Base-by-base conservation (phyloP, 768 basidiomycete species). In the Russula griseocarnosa region DNA sequence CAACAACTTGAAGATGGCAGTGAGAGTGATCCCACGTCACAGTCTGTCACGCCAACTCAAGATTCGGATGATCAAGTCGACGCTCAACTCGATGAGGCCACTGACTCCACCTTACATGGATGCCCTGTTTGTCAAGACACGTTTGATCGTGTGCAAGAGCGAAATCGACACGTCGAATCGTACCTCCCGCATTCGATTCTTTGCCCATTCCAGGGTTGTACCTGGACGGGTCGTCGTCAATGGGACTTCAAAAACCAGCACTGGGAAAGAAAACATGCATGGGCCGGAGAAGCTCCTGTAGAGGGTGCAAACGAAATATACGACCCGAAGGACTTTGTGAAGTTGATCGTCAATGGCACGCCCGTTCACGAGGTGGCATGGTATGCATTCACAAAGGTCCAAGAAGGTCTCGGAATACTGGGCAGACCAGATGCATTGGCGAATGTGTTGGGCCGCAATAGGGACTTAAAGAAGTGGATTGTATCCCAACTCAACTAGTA, bases 41-140 rank as follows among this genome's bases (percentile, higher is more conserved):
- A 8, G 18, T 42, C 40, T 42, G 40, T 18, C 40, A 42, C 40
- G 8, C 22, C 47, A 49, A 26, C 22, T 13, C 24, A 13, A 38
- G 38, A 38, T 14, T 38, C 1, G 38, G 38, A 11, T 38, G 36
- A 13, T 38, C 47, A 14, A 24, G 22, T 26, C 14, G 4, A 46
- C 9, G 24, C 10, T 16, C 49, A 26, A 10, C 7, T 3, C 14
- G 3, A 50, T 50, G 3, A 16, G 13, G 13, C 14, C 5, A 2
- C 24, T 2, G 0, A 24, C 4, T 22, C 20, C n/a, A n/a, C 10
- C n/a, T 3, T 3, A 49, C 5, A 10, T 1, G 13, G 0, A 10
- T 50, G 49, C 26, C 49, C 49, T 16, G 10, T 50, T 24, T 50
- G 49, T 14, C 5, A 14, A 18, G 2, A 0, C 13, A 0, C 7